phyloP scores from a whole-genome alignment of 2,329 filamentous ascomycete species.

The Mariannaea sp. region DNA sequence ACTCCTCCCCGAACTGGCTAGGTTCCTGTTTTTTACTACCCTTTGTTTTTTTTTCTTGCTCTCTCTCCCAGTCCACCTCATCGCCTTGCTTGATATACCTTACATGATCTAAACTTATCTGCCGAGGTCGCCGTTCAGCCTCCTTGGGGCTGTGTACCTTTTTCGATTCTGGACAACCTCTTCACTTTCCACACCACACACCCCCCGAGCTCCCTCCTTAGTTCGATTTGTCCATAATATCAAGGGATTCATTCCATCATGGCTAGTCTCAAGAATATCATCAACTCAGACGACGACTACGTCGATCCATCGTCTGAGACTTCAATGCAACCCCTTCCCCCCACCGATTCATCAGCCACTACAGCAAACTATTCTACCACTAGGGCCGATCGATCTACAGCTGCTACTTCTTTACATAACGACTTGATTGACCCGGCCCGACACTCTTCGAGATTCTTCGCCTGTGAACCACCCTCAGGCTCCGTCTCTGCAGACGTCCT shows the following conservation, averaged over 20 bases:
- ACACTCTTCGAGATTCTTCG: slow-evolving; percentile 36
- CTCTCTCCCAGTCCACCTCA: slow-evolving; percentile 35
- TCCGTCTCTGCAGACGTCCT: slow-evolving; percentile 38
- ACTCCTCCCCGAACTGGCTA: too few species aligned
- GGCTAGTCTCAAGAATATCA: slow-evolving; percentile 61
- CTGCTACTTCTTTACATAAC: slow-evolving; percentile 41
- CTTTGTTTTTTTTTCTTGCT: slow-evolving; percentile 22
- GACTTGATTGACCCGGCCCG: slow-evolving; percentile 44
- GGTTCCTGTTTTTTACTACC: too few species aligned
- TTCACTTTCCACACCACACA: slow-evolving; percentile 39
- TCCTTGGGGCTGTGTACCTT: slow-evolving; percentile 52
- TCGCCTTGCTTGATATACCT: slow-evolving; percentile 39
- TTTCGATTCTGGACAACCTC: slow-evolving; percentile 49
- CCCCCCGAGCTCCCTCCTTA: slow-evolving; percentile 40
- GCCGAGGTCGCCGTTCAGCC: slow-evolving; percentile 41
- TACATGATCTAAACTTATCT: slow-evolving; percentile 39
- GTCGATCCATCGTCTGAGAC: slow-evolving; percentile 50
- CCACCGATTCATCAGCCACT: slow-evolving; percentile 42
- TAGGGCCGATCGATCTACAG: slow-evolving; percentile 37
- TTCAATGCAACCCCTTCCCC: slow-evolving; percentile 41
- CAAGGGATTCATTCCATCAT: slow-evolving; percentile 52
- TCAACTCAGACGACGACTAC: slow-evolving; percentile 59
- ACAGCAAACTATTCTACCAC: slow-evolving; percentile 48
- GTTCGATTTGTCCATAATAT: slow-evolving; percentile 46
- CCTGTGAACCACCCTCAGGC: slow-evolving; percentile 27